Evolutionary conservation across 495 filamentous ascomycete genomes (phyloP).

Genomic region (Annulohypoxylon nitens): DNA sequence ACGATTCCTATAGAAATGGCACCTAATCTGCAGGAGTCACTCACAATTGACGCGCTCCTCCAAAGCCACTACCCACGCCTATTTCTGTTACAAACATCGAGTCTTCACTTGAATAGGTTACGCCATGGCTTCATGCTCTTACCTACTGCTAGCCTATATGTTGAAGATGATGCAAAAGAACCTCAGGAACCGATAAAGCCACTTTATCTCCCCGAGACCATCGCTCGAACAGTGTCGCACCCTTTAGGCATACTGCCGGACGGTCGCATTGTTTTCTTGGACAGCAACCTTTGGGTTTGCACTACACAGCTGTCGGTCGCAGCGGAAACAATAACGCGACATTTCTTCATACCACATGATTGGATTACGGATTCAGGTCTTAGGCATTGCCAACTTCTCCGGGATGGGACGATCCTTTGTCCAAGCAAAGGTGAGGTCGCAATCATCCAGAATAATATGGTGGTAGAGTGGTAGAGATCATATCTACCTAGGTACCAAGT

Average conservation of each 20-base stretch:
- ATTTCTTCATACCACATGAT: constrained; percentile 2
- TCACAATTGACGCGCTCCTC: not conserved
- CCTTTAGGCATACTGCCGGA: constrained; percentile 1
- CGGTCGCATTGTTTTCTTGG: not conserved
- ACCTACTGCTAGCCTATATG: not conserved
- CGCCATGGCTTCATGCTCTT: not conserved
- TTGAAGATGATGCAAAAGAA: not conserved
- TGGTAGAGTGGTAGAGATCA: not conserved
- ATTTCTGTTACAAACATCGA: not conserved
- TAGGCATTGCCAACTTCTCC: not conserved
- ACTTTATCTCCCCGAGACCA: not conserved
- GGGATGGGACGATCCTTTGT: not conserved
- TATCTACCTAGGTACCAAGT: not conserved
- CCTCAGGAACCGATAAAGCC: not conserved
- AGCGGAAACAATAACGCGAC: not conserved
- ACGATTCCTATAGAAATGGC: not conserved
- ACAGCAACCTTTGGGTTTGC: not conserved
- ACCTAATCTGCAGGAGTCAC: not conserved
- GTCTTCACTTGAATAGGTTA: not conserved
- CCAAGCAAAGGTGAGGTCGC: constrained; percentile 2
- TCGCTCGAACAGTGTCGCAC: not conserved
- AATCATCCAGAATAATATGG: constrained; percentile 4
- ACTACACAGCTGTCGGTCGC: not conserved
- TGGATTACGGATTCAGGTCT: not conserved
- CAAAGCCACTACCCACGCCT: not conserved